These are phyloP conservation scores for Canna indica DNA, from an alignment of 176 grass and related monocot genomes.

Conservation along the genomic window DNA sequence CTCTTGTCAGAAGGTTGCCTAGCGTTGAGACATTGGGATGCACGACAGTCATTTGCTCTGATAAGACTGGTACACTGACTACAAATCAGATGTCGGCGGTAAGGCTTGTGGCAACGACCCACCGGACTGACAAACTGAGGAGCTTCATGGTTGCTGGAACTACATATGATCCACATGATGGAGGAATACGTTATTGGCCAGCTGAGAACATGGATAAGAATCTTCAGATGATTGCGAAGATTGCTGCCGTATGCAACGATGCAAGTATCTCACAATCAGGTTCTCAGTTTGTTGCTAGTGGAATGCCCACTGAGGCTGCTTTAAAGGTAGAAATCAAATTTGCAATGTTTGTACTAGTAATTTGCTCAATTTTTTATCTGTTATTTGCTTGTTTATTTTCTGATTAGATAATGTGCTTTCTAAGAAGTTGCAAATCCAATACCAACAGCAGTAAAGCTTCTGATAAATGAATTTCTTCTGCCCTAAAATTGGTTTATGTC, in stretches of 20 bases:
- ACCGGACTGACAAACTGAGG: not conserved
- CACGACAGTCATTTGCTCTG: conserved; percentile 33
- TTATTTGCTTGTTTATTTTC: not conserved
- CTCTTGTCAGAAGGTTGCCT: conserved; percentile 22
- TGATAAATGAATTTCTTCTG: not conserved
- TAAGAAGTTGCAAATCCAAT: not conserved
- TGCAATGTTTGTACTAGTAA: not conserved
- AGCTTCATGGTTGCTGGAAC: conserved; percentile 22
- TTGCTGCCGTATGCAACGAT: conserved; percentile 27
- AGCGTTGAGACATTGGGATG: conserved; percentile 31
- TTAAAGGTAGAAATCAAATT: conserved; percentile 17
- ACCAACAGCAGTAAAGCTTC: not conserved
- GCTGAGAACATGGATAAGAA: conserved; percentile 19
- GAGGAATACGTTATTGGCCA: conserved; percentile 18
- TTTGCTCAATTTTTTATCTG: not conserved
- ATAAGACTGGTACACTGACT: conserved; percentile 30
- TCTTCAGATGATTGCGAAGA: conserved; percentile 19
- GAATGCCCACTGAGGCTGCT: conserved; percentile 28
- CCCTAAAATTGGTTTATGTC: not conserved
- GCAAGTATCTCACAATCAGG: conserved; percentile 4
- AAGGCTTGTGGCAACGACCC: conserved; percentile 16
- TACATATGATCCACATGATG: conserved; percentile 28
- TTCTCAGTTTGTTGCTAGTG: conserved; percentile 16
- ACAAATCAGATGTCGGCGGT: conserved; percentile 36
- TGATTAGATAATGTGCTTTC: not conserved